These are phyloP conservation scores for Dothideomycetes sp. DNA, from an alignment of 2,329 filamentous ascomycete genomes.

Conservation along the genomic window DNA sequence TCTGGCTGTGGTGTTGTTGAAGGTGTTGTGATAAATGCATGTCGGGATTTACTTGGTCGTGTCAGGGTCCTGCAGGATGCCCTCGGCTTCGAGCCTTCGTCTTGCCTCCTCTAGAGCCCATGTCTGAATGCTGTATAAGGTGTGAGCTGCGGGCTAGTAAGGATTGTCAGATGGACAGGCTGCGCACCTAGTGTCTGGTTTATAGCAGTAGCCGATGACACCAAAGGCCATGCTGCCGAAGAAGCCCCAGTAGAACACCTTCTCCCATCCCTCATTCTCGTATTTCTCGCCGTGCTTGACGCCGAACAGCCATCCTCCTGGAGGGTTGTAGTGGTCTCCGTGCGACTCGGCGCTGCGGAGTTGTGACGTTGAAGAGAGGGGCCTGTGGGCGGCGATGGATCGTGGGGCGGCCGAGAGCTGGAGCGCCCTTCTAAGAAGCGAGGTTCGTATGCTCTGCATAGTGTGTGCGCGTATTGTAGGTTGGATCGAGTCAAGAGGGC, in stretches of 20 bases:
- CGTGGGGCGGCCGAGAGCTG: conserved; percentile 5
- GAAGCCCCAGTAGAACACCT: conserved; percentile 73
- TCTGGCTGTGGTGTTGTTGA: no score
- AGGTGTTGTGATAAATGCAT: no score
- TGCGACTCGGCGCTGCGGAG: conserved; percentile 43
- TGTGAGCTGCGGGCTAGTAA: conserved; percentile 12
- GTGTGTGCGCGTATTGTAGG: background rate
- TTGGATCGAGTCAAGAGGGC: no score
- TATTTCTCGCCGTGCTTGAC: conserved; percentile 92
- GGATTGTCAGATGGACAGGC: background rate
- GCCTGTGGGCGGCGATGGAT: conserved; percentile 10
- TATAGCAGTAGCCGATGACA: conserved; percentile 79
- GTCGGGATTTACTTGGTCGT: no score
- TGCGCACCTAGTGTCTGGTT: conserved; percentile 96
- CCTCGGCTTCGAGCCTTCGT: conserved; percentile 88
- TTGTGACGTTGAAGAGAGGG: conserved; percentile 20
- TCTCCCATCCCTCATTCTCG: conserved; percentile 95
- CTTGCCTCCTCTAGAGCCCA: conserved; percentile 97
- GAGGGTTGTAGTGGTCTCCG: conserved; percentile 77
- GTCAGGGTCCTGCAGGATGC: conserved; percentile 76
- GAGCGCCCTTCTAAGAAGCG: conserved; percentile 4
- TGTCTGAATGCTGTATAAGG: conserved; percentile 75
- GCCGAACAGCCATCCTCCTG: conserved; percentile 84
- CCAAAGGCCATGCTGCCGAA: conserved; percentile 64
- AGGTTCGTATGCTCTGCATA: conserved; percentile 4